Evolutionary conservation across 768 basidiomycete genomes (phyloP).

Genomic region (Asterophora lycoperdoides): DNA sequence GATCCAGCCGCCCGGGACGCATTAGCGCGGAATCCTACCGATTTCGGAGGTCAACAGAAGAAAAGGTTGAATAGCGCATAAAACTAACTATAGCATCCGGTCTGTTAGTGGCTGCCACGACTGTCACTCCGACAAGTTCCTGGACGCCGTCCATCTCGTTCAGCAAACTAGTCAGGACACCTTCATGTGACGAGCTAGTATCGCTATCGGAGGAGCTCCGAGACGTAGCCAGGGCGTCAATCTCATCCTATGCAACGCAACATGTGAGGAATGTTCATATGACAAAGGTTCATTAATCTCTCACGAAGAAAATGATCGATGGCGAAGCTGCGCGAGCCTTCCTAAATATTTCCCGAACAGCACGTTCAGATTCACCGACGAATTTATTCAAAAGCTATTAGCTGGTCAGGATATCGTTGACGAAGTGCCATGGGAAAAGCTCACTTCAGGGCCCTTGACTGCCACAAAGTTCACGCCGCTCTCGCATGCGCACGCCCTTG

Average conservation of each 20-base stretch:
- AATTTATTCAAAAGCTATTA: constrained; percentile 91
- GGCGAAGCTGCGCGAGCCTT: constrained; percentile 94
- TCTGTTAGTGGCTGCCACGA: constrained; percentile 93
- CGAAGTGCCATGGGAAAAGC: constrained; percentile 16
- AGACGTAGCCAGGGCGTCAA: constrained; percentile 87
- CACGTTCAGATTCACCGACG: constrained; percentile 95
- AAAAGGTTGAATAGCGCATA: not conserved
- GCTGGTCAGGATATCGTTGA: constrained; percentile 3
- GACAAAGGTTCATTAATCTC: constrained; percentile 22
- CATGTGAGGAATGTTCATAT: not conserved
- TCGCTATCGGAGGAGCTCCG: constrained; percentile 60
- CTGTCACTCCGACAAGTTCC: constrained; percentile 90
- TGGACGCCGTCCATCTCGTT: constrained; percentile 99
- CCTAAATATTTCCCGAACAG: constrained; percentile 90
- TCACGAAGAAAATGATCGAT: constrained; percentile 93
- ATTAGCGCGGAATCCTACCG: constrained; percentile 87
- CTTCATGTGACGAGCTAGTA: constrained; percentile 62
- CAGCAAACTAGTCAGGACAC: constrained; percentile 86
- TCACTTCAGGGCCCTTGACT: constrained; percentile 94
- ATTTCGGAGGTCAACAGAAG: constrained; percentile 2
- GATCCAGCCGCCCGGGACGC: constrained; percentile 92
- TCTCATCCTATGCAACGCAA: constrained; percentile 70
- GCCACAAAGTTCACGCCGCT: constrained; percentile 95
- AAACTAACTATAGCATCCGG: constrained; percentile 82
- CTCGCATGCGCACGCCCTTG: constrained; percentile 88